Base-by-base conservation (phyloP, 108 stramenopile genomes). In the Parietichytrium sp. region DNA sequence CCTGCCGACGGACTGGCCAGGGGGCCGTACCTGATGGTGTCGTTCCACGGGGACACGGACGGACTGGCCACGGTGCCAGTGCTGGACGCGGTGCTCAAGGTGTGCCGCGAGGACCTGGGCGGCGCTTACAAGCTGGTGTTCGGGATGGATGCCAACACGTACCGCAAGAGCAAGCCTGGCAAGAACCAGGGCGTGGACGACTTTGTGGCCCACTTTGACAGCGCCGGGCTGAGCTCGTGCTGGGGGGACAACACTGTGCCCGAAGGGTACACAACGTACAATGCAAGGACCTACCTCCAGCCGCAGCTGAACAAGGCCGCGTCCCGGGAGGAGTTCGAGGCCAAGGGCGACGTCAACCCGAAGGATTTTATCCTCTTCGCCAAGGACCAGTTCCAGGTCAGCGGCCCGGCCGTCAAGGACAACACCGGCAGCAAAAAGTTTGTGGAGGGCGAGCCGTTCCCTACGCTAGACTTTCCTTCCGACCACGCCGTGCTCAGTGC, bases 291-390 rank as follows among this genome's bases (percentile, higher is more conserved):
- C 48, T 93, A 83, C 88, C 87, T 91, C 49, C 93, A 87, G 89
- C 92, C 94, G 7, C 94, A 95, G 84, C 85, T 95, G 18, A 93
- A 95, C 86, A 95, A 95, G 88, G 94, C 93, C 0, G 92, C 93
- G 82, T 86, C 86, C 80, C 83, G 52, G 48, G 87, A 16, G 4
- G 92, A 91, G 81, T 92, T 88, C 82, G 81, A 86, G 20, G 80
- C 84, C 8, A 87, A 89, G 48, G 89, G 89, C 27, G 90, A 92
- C 79, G 89, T 93, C 54, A 95, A 95, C 54, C 94, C 94, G 23
- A 95, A 95, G 87, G 94, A 95, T 77, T 93, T 93, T 52, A 92
- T 95, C 55, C 81, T 95, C 18, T 95, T 93, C 48, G 77, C 85
- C 0, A 89, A 91, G 83, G 80, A 86, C 3, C 86, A 89, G 49